Base-by-base conservation (phyloP, 1,284 basidiomycete genomes). In the Malassezia psittaci region DNA sequence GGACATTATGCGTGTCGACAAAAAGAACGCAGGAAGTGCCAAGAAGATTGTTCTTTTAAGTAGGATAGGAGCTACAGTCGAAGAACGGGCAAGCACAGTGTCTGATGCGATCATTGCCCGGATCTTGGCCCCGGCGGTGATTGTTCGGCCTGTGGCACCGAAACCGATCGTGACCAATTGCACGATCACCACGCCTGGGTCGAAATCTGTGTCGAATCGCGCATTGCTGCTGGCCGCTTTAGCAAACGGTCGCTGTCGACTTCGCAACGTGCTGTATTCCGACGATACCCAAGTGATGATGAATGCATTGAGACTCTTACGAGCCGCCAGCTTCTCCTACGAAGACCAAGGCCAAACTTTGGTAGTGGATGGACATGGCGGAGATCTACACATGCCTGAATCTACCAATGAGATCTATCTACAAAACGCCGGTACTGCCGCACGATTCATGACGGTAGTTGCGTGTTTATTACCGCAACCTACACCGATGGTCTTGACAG, bases 281-380 rank as follows among this genome's bases (percentile, higher is more conserved):
- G 93, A 98, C 70, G 93, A 99, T 75, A 99, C 93, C 0, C 89
- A 90, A 66, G 93, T 99, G 55, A 98, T 99, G 94, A 96, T 98
- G 90, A 79, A 83, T 45, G 88, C 90, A 54, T 83, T 98, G 60
- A 85, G 89, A 60, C 47, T 64, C 37, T 54, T 62, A 9, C 64
- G 89, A 83, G 93, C 90, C 45, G 93, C 93, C 21, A 82, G 79
- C 39, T 89, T 88, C 74, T 79, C 80, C 19, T 99, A 90, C 88
- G 88, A 96, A 78, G 91, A 98, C 64, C 83, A 82, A 51, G 87
- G 87, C 24, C 90, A 94, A 76, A 93, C 90, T 0, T 82, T 98
- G 34, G 85, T 98, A 42, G 91, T 99, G 16, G 78, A 84, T 57
- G 93, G 93, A 36, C 89, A 90, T 13, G 80, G 81, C 59, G 93